Evolutionary conservation across 805 yeast species (phyloP), one percentile per base, ranked within the genome.

Genomic region (Metschnikowia arizonensis): DNA sequence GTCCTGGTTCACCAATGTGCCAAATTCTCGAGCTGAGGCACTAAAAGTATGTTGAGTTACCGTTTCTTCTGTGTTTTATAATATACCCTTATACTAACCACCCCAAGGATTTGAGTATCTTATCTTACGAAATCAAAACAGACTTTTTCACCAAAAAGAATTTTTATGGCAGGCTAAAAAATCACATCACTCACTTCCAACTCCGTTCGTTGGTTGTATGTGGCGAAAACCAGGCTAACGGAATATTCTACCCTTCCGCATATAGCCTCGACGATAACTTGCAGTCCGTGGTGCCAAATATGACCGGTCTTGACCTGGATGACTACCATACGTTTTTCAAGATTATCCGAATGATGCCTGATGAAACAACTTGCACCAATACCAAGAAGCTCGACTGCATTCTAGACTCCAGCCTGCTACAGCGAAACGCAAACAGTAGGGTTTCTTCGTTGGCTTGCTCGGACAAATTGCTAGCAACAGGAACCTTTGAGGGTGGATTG

Each of bases 161-260:
- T 42, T 74, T 70, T 50, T 73, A 60, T 60, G 59, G 70, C 46
- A 59, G 63, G 47, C 68, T 81, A 7, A 72, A 69, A 42, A 77
- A 81, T 5, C 72, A 69, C 50, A 63, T 78, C 10, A 71, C 74
- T 15, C 85, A 81, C 63, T 79, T 79, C 57, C 85, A 80, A 60
- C 63, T 81, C 28, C 61, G 85, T 12, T 73, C 77, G 46, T 60
- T 79, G 40, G 71, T 81, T 7, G 68, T 69, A 45, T 73, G 64
- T 51, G 65, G 64, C 26, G 60, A 60, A 10, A 61, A 57, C 37
- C 54, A 54, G 42, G 56, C 60, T 10, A 61, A 61, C 35, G 74
- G 74, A 5, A 61, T 70, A n/a, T 70, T 58, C 50, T 70, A 68
- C 45, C 72, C 73, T 5, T 66, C 67, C 55, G 61, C 66, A 25